These are phyloP conservation scores for Penicillium sp. DNA, from an alignment of 2,329 filamentous ascomycete genomes.

Conservation along the genomic window DNA sequence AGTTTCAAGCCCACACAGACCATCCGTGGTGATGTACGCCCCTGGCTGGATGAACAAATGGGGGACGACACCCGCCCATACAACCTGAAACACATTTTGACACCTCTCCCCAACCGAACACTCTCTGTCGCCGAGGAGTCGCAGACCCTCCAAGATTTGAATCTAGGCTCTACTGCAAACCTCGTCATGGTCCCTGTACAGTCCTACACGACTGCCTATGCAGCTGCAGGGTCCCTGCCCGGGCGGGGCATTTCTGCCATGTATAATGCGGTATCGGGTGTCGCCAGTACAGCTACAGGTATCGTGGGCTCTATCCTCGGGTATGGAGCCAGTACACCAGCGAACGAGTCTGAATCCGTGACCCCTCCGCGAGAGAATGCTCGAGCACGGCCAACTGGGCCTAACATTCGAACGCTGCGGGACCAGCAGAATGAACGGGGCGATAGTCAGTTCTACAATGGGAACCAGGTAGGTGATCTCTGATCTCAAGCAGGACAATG, in stretches of 20 bases:
- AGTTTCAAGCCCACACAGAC: constrained; percentile 63
- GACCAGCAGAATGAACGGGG: constrained; percentile 53
- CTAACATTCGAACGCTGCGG: constrained; percentile 51
- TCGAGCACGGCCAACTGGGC: constrained; percentile 19
- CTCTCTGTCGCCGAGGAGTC: constrained; percentile 73
- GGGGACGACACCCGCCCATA: constrained; percentile 61
- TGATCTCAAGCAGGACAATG: neutral
- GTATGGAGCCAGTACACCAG: constrained; percentile 27
- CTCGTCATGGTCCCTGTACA: constrained; percentile 72
- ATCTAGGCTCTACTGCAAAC: constrained; percentile 72
- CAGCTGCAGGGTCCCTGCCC: constrained; percentile 35
- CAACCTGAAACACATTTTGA: constrained; percentile 76
- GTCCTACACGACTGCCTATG: constrained; percentile 58
- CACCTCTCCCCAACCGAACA: constrained; percentile 68
- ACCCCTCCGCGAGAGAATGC: constrained; percentile 6
- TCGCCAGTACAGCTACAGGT: constrained; percentile 41
- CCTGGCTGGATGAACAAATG: constrained; percentile 68
- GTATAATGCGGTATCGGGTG: constrained; percentile 43
- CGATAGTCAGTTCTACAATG: constrained; percentile 78
- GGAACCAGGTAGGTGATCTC: constrained; percentile 66
- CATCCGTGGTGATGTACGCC: constrained; percentile 62
- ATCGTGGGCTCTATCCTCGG: constrained; percentile 45
- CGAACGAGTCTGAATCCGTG: constrained; percentile 12
- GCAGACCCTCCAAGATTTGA: constrained; percentile 63
- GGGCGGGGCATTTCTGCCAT: constrained; percentile 41